Evolutionary conservation across 2,329 filamentous ascomycete genomes (phyloP).

Genomic region (Aspergillus pseudoterreus): DNA sequence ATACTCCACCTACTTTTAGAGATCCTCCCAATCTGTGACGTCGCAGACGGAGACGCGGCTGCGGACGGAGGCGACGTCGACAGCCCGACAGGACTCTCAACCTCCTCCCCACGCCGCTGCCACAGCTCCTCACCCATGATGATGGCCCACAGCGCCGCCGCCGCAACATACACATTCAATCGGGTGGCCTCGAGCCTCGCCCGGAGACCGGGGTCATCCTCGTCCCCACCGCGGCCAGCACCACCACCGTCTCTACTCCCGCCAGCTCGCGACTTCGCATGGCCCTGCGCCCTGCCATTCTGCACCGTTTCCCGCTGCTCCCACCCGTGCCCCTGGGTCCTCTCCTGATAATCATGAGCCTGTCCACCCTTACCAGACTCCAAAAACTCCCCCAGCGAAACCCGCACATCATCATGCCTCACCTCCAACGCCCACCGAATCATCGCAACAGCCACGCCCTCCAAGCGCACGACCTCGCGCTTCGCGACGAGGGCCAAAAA

Average conservation of each 20-base stretch:
- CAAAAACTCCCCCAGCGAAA: background rate
- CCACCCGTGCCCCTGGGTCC: no score
- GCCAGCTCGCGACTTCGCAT: background rate
- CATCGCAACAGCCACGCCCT: slow-evolving; percentile 3
- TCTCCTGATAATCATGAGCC: no score
- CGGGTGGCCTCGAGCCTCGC: background rate
- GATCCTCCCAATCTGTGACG: slow-evolving; percentile 1
- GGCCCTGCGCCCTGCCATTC: background rate
- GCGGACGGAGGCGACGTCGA: background rate
- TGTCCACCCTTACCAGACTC: no score
- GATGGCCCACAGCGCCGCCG: slow-evolving; percentile 14
- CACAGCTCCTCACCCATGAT: slow-evolving; percentile 21
- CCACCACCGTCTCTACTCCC: background rate
- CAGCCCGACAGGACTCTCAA: slow-evolving; percentile 1
- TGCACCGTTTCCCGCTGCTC: no score
- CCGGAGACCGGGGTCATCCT: background rate
- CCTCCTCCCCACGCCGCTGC: slow-evolving; percentile 5
- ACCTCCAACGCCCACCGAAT: slow-evolving; percentile 8
- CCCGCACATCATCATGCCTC: slow-evolving; percentile 1
- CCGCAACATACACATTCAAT: slow-evolving; percentile 9
- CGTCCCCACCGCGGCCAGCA: no score
- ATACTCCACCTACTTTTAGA: slow-evolving; percentile 11
- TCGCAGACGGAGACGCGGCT: background rate
- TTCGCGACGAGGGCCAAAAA: slow-evolving; percentile 10
- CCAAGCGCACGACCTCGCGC: slow-evolving; percentile 1